Evolutionary conservation across 2,329 filamentous ascomycete species (phyloP), one percentile per base, ranked within the genome.

Genomic region (Aspergillus neoniger): DNA sequence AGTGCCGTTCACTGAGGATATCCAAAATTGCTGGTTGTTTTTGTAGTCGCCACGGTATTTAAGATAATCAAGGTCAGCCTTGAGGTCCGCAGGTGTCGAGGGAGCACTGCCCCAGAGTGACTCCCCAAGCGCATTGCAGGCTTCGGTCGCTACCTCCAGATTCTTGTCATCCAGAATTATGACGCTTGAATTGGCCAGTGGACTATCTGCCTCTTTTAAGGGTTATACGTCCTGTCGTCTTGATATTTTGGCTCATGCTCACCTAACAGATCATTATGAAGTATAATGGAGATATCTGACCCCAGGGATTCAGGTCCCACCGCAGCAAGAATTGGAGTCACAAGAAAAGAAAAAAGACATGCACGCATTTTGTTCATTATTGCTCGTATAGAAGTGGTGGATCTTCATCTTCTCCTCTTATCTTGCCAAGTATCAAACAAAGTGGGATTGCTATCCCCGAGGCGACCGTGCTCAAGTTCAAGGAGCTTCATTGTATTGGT

Each of bases 201-300:
- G 48, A 17, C 56, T 58, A 4, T 44, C 47, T 2, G 25, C 38
- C 38, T 58, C 56, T 58, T 36, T 15, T 1, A 30, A 4, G 32
- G 32, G 32, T 36, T 36, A 36, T 4, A 36, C 5, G 2, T 14
- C 2, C 12, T 36, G 32, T 1, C 0, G 32, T 5, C 0, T 14
- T 14, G 5, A 1, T 36, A 36, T 6, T 1, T 32, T 32, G 30
- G 10, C 10, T 32, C 9, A 8, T 4, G 0, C 32, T 14, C 10
- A 58, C 56, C 56, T 5, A 53, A 17, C 2, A 58, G 30, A 36
- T 58, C 49, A 53, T 58, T 58, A n/a, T 58, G 28, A 7, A 58
- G 50, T 14, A 58, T 3, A 12, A 58, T 43, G 3, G 25, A 44
- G 0, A 58, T 14, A 7, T 58, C 48, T 3, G 56, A 58, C 4